Evolutionary conservation across 345 rosid species (phyloP), one percentile per base, ranked within the genome.

Genomic region (Salix dunnii): DNA sequence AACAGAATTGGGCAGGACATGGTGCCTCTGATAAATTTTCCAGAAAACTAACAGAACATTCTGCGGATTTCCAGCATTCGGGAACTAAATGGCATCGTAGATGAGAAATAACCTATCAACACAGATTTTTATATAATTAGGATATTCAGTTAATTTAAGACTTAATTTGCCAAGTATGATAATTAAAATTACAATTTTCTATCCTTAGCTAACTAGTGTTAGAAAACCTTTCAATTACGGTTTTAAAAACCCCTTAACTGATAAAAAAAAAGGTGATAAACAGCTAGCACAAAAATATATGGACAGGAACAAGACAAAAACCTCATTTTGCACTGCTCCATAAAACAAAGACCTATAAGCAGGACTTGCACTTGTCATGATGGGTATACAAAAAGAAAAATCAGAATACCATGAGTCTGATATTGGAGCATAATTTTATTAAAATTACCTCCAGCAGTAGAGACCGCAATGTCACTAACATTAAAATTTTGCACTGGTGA

Each of bases 401-500:
- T n/a, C 28, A 58, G 28, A n/a, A 9, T 11, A 58, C 28, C 62
- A n/a, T 58, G 27, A 58, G n/a, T 58, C 28, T 58, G n/a, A 58
- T 58, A 68, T 40, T 66, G 7, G 55, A 42, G 33, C 61, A 70
- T 0, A 28, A 33, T 49, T 63, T 35, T 61, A 72, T 12, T 61
- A 67, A 74, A 72, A 67, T 79, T 85, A 86, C 91, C 89, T 84
- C 87, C 84, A 40, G 79, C 71, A 64, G 81, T 76, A 48, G 91
- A 81, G n/a, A 84, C 77, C 77, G 83, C 76, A 74, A 73, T 80
- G 76, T 87, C 88, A 8, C 86, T 83, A 35, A 51, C 66, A 70
- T 86, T 86, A 71, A 85, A 85, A 71, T 84, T 86, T 61, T 67
- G 84, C 74, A 82, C 67, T 0, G 90, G 90, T 17, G 98, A 90